phyloP scores from a whole-genome alignment of 371 early-diverging fungal genomes.

The Lichtheimia hyalospora region DNA sequence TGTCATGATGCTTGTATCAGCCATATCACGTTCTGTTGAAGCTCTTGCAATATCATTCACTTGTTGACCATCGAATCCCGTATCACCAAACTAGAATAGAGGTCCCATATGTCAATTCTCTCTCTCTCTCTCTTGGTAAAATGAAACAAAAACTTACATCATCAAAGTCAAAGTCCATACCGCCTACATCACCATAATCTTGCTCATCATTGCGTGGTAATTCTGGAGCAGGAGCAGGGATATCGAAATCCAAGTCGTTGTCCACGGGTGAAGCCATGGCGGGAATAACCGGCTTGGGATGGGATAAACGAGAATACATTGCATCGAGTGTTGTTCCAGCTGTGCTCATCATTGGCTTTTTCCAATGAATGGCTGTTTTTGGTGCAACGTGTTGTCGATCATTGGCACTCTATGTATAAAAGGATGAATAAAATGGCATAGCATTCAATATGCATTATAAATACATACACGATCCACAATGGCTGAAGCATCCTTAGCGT shows the following conservation, averaged over 20 bases:
- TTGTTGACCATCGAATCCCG: not conserved
- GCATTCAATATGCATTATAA: not conserved
- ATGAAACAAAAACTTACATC: conserved; percentile 9
- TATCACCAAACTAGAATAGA: conserved; percentile 2
- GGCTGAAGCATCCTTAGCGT: conserved; percentile 50
- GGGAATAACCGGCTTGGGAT: not conserved
- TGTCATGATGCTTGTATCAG: conserved; percentile 3
- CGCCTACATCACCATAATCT: conserved; percentile 10
- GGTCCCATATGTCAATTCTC: not conserved
- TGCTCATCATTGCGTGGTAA: conserved; percentile 2
- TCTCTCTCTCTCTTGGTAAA: no score
- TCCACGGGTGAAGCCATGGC: not conserved
- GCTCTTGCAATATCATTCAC: not conserved
- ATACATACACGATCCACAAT: conserved; percentile 24
- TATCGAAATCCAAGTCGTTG: not conserved
- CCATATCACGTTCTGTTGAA: not conserved
- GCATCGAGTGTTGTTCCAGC: not conserved
- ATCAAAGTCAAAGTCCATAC: conserved; percentile 23
- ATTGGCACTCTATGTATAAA: conserved; percentile 5
- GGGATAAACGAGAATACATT: not conserved
- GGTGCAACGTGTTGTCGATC: not conserved
- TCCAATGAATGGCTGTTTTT: conserved; percentile 2
- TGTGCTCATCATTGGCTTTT: not conserved
- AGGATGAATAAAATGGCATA: no score
- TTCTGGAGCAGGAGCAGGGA: not conserved